Percentiles rank a stretch among this genome's conserved stretches.
Evolutionary conservation across 2,329 filamentous ascomycete species (phyloP).

Genomic region (Didymella glomerata): DNA sequence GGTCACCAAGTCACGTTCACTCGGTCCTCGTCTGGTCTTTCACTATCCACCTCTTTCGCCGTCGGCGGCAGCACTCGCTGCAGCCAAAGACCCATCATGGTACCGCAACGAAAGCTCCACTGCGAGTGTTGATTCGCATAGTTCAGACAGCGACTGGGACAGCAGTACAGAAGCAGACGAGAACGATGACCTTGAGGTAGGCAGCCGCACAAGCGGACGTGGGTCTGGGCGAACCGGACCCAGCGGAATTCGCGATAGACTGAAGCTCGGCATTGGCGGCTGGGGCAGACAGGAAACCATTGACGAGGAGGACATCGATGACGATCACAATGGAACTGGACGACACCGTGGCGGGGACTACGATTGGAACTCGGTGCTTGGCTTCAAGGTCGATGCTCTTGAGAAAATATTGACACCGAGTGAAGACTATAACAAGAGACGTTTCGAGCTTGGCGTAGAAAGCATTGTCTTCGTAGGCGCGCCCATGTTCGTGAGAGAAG

Average conservation of each 20-base stretch:
- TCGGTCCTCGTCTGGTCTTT: slow-evolving; percentile 53
- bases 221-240: slow-evolving; percentile 41
- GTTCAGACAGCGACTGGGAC: slow-evolving; percentile 50
- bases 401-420: slow-evolving; percentile 52
- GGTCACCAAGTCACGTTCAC: slow-evolving; percentile 51
- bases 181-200: slow-evolving; percentile 46
- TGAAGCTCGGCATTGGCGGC: slow-evolving; percentile 36
- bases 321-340: slow-evolving; percentile 24
- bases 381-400: slow-evolving; percentile 51
- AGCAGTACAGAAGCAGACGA: slow-evolving; percentile 46
- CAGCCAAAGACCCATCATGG: slow-evolving; percentile 47
- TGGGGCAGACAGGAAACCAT: slow-evolving; percentile 49
- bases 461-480: slow-evolving; percentile 52
- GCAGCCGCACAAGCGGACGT: slow-evolving; percentile 48
- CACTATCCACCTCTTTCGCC: slow-evolving; percentile 53
- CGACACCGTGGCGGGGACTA: slow-evolving; percentile 41
- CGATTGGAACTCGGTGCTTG: slow-evolving; percentile 52
- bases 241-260: slow-evolving; percentile 30
- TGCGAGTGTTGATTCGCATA: slow-evolving; percentile 44
- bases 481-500: slow-evolving; percentile 54
- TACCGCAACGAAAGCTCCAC: slow-evolving; percentile 50
- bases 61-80: slow-evolving; percentile 45
- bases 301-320: slow-evolving; percentile 47
- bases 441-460: slow-evolving; percentile 53
- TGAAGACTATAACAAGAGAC: slow-evolving; percentile 51